These are phyloP conservation scores for Penicillium hordei DNA, from an alignment of 2,329 filamentous ascomycete genomes.

Conservation along the genomic window DNA sequence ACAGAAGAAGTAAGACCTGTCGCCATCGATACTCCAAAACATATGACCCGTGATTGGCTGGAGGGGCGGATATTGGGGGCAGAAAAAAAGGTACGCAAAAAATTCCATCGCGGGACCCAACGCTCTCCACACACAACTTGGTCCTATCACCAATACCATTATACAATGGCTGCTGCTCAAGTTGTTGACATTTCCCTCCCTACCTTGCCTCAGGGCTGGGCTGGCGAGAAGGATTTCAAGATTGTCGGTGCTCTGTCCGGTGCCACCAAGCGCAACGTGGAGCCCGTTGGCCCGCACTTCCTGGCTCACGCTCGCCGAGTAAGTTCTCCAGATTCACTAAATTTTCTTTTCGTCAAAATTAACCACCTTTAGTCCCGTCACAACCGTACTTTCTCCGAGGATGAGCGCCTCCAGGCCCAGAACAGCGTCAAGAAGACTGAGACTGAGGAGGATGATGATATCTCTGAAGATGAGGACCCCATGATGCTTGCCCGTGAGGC, in stretches of 20 bases:
- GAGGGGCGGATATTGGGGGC: constrained; percentile 29
- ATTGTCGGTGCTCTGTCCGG: constrained; percentile 71
- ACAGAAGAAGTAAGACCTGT: not conserved
- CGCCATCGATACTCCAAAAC: constrained; percentile 26
- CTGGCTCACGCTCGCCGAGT: constrained; percentile 94
- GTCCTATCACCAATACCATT: constrained; percentile 12
- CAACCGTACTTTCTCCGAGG: constrained; percentile 97
- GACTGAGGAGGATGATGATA: constrained; percentile 83
- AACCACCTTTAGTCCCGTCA: constrained; percentile 63
- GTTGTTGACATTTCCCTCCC: constrained; percentile 57
- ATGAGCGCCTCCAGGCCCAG: constrained; percentile 95
- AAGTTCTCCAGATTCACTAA: constrained; percentile 18
- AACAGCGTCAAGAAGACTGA: constrained; percentile 94
- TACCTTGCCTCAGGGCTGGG: constrained; percentile 75
- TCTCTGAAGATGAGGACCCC: constrained; percentile 90
- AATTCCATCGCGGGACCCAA: constrained; percentile 27
- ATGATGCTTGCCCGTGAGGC: constrained; percentile 89
- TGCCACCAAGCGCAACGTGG: constrained; percentile 81
- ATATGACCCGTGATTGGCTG: constrained; percentile 29
- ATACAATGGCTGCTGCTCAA: constrained; percentile 63
- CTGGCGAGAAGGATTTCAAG: constrained; percentile 86
- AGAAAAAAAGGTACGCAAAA: constrained; percentile 37
- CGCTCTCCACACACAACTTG: constrained; percentile 21
- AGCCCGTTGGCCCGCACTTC: constrained; percentile 96
- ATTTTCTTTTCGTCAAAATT: constrained; percentile 10